A percentile compares a stretch with the other conserved stretches of the same genome.
These are phyloP conservation scores for Sugiyamaella boreocaroliniensis DNA, from an alignment of 805 yeast species.

Conservation along the genomic window DNA sequence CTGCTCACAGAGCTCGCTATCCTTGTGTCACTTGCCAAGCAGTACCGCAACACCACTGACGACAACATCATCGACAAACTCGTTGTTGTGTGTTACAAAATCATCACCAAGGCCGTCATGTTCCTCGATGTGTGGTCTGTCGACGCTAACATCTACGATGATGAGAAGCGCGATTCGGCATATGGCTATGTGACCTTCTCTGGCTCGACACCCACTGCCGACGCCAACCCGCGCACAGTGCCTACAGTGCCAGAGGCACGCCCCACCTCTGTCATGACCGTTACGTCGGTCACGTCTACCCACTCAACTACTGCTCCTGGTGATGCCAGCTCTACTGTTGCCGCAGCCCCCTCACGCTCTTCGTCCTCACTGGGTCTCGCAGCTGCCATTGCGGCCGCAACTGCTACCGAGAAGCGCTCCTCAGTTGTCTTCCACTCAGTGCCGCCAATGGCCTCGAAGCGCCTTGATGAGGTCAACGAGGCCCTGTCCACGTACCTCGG, in stretches of 20 bases:
- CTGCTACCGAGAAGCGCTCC: constrained; percentile 14
- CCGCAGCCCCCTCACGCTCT: not conserved
- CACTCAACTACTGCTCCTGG: not conserved
- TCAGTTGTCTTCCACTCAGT: constrained; percentile 21
- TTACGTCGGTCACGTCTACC: not conserved
- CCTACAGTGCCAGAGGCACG: not conserved
- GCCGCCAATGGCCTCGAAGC: constrained; percentile 27
- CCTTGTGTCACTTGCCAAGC: constrained; percentile 33
- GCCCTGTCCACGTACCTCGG: constrained; percentile 32
- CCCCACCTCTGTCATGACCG: not conserved
- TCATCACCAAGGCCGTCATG: constrained; percentile 29
- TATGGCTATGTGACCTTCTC: not conserved
- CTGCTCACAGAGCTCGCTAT: constrained; percentile 36
- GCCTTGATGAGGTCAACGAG: constrained; percentile 32
- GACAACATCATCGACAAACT: constrained; percentile 28
- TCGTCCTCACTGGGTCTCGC: not conserved
- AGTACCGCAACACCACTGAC: constrained; percentile 27
- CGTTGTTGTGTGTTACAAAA: constrained; percentile 27
- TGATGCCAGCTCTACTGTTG: not conserved
- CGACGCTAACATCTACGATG: constrained; percentile 2
- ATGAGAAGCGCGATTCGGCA: not conserved
- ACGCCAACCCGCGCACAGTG: not conserved
- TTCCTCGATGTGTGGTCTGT: constrained; percentile 23
- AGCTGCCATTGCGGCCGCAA: not conserved
- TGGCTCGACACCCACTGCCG: not conserved